phyloP scores from a whole-genome alignment of 768 basidiomycete genomes.

The Trametes maxima region DNA sequence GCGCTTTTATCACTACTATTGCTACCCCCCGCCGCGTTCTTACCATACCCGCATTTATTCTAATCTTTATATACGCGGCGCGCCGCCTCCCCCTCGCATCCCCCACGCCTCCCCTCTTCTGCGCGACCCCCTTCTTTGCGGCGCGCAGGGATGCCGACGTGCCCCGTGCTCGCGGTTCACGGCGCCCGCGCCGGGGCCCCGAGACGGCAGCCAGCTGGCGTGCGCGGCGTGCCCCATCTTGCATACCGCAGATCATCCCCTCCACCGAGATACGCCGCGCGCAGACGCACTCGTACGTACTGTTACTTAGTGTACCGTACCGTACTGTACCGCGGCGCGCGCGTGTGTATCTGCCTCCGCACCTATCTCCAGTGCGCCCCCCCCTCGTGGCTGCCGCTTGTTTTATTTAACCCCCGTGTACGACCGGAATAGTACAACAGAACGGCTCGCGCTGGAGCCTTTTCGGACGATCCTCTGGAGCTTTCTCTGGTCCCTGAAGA shows the following conservation, averaged over 20 bases:
- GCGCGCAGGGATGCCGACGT: not conserved
- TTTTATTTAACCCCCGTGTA: constrained; percentile 16
- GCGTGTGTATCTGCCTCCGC: not conserved
- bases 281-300: not conserved
- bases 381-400: not conserved
- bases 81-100: not conserved
- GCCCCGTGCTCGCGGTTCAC: not conserved
- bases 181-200: not conserved
- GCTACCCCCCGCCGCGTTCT: constrained; percentile 5
- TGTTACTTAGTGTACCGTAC: not conserved
- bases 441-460: constrained; percentile 14
- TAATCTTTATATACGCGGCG: constrained; percentile 11
- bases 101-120: not conserved
- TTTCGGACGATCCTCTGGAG: constrained; percentile 13
- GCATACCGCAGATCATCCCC: constrained; percentile 3
- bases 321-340: not conserved
- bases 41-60: constrained; percentile 16
- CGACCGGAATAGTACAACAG: constrained; percentile 10
- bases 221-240: not conserved
- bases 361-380: not conserved
- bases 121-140: not conserved
- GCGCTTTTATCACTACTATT: constrained; percentile 1
- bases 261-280: not conserved
- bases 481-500: not conserved
- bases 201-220: not conserved